Conservation (phyloP, 495 filamentous ascomycete species). For the Elasticomyces elasticus region DNA sequence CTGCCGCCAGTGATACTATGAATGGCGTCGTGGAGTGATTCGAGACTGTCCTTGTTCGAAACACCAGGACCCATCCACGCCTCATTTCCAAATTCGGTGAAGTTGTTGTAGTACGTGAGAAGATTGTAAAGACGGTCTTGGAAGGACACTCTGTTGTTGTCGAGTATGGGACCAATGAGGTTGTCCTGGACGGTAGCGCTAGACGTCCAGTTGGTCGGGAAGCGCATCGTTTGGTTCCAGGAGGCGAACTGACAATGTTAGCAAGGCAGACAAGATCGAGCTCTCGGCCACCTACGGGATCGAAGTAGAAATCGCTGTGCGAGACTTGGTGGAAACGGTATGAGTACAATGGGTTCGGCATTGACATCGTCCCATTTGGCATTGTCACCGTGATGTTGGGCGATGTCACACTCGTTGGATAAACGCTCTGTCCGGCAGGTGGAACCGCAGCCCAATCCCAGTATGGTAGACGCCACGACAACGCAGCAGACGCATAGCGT, state of each 20-base stretch:
- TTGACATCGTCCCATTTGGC: constrained; percentile 41
- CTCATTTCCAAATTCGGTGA: constrained; percentile 49
- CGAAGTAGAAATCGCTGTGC: constrained; percentile 26
- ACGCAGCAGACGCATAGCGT: constrained; percentile 42
- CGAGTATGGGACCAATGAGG: constrained; percentile 38
- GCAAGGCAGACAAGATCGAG: not conserved
- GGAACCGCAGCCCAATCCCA: constrained; percentile 56
- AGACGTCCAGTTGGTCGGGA: constrained; percentile 35
- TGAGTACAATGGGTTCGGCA: constrained; percentile 52
- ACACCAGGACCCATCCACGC: constrained; percentile 37
- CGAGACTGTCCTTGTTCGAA: constrained; percentile 44
- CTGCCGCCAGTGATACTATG: constrained; percentile 45
- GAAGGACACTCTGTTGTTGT: constrained; percentile 36
- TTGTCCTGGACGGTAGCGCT: constrained; percentile 44
- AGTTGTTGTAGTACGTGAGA: constrained; percentile 48
- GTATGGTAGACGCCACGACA: constrained; percentile 53
- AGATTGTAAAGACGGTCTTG: constrained; percentile 50
- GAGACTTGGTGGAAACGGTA: constrained; percentile 52
- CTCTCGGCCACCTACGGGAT: constrained; percentile 34
- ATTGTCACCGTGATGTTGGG: constrained; percentile 41
- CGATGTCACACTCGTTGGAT: constrained; percentile 41
- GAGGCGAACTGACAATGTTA: constrained; percentile 33
- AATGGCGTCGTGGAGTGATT: constrained; percentile 55
- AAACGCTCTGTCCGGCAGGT: constrained; percentile 36
- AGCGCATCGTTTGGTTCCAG: constrained; percentile 42